phyloP scores from a whole-genome alignment of 1,284 basidiomycete genomes.

The Ceratobasidium sp. region DNA sequence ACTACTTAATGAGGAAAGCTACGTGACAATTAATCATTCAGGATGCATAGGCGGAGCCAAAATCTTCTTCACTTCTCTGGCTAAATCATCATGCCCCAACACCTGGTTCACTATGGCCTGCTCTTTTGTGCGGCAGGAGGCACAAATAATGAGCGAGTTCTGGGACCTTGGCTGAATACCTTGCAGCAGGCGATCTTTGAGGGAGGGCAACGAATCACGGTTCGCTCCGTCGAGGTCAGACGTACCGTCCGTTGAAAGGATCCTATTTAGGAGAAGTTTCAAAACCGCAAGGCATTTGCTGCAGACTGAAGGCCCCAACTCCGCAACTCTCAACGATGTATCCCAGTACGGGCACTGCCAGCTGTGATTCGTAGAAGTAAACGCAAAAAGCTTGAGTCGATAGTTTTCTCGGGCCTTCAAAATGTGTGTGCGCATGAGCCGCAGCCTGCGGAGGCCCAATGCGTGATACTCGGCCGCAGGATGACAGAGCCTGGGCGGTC shows the following conservation, averaged over 20 bases:
- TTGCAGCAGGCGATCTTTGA: conserved; percentile 17
- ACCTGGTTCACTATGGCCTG: conserved; percentile 6
- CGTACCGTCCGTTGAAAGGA: neutral
- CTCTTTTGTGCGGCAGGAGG: neutral
- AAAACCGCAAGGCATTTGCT: neutral
- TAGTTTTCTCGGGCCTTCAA: conserved; percentile 7
- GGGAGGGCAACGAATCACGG: neutral
- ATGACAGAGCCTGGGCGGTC: too few relatives aligned
- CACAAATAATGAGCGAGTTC: neutral
- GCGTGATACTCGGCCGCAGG: too few relatives aligned
- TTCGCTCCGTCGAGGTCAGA: conserved; percentile 13
- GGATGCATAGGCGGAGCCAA: conserved; percentile 43
- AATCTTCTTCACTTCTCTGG: neutral
- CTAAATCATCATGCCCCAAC: conserved; percentile 3
- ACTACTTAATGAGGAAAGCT: too few relatives aligned
- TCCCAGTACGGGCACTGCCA: neutral
- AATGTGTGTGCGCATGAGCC: too few relatives aligned
- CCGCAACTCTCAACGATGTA: too few relatives aligned
- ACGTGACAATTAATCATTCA: too few relatives aligned
- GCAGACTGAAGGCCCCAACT: conserved; percentile 2
- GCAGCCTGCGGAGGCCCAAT: too few relatives aligned
- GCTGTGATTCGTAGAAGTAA: neutral
- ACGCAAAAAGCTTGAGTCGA: neutral
- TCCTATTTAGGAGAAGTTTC: neutral
- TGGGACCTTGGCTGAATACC: conserved; percentile 18